A percentile compares a stretch with the other conserved stretches of the same genome.
phyloP scores from a whole-genome alignment of 2,329 filamentous ascomycete genomes.

The Botrytis medusae region DNA sequence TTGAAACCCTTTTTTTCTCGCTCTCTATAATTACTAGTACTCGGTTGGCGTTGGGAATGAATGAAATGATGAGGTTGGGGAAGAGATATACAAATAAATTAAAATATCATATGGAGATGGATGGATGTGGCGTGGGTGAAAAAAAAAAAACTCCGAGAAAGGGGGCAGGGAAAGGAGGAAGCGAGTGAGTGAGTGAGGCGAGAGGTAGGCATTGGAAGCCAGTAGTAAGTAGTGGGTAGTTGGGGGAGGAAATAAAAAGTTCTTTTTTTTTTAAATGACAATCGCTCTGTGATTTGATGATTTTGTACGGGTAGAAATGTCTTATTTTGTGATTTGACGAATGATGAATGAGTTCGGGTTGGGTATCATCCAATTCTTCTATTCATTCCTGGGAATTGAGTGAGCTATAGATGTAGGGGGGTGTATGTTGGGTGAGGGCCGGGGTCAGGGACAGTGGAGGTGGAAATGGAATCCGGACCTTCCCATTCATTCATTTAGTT shows the following conservation, averaged over 20 bases:
- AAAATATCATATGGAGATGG: neutral
- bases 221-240: neutral
- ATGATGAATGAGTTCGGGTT: neutral
- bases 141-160: neutral
- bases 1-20: neutral
- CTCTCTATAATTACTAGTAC: neutral
- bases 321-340: neutral
- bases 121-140: neutral
- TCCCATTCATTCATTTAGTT: neutral
- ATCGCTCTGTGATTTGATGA: neutral
- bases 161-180: neutral
- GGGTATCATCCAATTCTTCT: no score
- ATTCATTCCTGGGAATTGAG: neutral
- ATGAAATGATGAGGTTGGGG: neutral
- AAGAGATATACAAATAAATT: neutral
- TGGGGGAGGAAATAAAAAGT: neutral
- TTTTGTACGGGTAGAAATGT: neutral
- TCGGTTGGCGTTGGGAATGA: neutral
- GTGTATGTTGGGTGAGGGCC: no score
- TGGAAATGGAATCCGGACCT: no score
- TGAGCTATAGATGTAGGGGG: neutral
- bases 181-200: neutral
- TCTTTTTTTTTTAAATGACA: neutral
- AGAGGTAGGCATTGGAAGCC: neutral
- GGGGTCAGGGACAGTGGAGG: no score